Evolutionary conservation across 768 basidiomycete genomes (phyloP), one percentile per base, ranked within the genome.

Genomic region (Russula virescens): DNA sequence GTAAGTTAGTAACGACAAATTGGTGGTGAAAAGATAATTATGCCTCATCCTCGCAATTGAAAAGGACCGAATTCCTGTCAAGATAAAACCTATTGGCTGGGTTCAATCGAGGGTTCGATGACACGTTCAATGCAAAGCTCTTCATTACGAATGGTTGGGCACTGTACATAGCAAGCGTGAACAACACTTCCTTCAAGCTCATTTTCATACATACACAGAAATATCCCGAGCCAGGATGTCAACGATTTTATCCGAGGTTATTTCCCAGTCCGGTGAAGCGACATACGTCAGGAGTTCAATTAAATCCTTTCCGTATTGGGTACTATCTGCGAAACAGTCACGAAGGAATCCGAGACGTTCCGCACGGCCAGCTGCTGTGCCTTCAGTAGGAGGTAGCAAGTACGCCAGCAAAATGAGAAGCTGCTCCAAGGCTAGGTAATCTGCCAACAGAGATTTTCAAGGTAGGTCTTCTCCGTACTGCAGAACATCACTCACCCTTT

Each of bases 151-250:
- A 68, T 40, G 67, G 67, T 34, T 68, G 67, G 19, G 67, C 21
- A 46, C 67, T 68, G 26, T 9, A 26, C 25, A 21, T 13, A 19
- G 31, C 28, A 26, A 25, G 23, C 14, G 18, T 40, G 42, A 40
- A 31, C 23, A 11, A 5, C 18, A 25, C 14, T 47, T 5, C 28
- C 14, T 16, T 35, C 3, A 18, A n/a, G 28, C 18, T 51, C 26
- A 25, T 34, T 23, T 23, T 8, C 8, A 26, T 7, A 63, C 67
- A 14, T 53, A 66, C 67, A 66, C 52, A 16, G 65, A 52, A 11
- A 68, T 61, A 60, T 68, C 61, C 26, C 65, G 65, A 18, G 65
- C 65, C 18, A 68, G 59, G 31, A 68, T 66, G 47, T 68, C 65
- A 25, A 68, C 43, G 23, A 68, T 63, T 52, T 63, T 66, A 42